Evolutionary conservation across 1,284 basidiomycete species (phyloP).

Genomic region (Tetrapyrgos nigripes): DNA sequence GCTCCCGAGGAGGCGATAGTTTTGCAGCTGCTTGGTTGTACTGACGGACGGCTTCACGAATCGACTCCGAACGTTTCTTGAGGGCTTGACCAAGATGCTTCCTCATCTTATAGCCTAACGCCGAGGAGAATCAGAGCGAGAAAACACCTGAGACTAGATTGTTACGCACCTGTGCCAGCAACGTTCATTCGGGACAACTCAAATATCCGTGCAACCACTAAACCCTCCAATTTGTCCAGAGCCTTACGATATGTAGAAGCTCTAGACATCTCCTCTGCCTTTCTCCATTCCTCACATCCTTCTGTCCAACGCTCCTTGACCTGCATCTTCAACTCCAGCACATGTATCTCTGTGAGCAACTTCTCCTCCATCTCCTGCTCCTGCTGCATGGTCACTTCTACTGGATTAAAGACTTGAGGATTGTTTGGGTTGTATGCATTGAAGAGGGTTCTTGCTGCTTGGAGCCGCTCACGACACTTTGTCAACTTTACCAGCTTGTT

Average conservation of each 20-base stretch:
- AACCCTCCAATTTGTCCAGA: slow-evolving; percentile 23
- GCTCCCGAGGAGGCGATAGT: neutral
- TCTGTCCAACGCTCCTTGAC: slow-evolving; percentile 22
- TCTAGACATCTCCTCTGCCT: slow-evolving; percentile 18
- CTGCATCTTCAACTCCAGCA: slow-evolving; percentile 26
- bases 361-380: slow-evolving; percentile 22
- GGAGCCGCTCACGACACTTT: neutral
- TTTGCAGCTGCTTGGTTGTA: slow-evolving; percentile 16
- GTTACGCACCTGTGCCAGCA: slow-evolving; percentile 2
- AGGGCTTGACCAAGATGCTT: slow-evolving; percentile 20
- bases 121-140: neutral
- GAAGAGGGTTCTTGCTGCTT: neutral
- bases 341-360: slow-evolving; percentile 22
- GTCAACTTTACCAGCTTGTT: neutral
- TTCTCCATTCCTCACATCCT: slow-evolving; percentile 22
- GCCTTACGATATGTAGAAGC: slow-evolving; percentile 11
- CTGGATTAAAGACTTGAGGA: neutral
- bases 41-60: slow-evolving; percentile 12
- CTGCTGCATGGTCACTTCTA: slow-evolving; percentile 18
- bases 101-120: slow-evolving; percentile 21
- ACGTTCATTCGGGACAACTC: slow-evolving; percentile 1
- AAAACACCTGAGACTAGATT: neutral
- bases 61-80: slow-evolving; percentile 12
- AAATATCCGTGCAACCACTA: slow-evolving; percentile 3
- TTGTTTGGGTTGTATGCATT: too few relatives aligned